Evolutionary conservation across 2,329 filamentous ascomycete genomes (phyloP).

Genomic region (Apiospora arundinis): DNA sequence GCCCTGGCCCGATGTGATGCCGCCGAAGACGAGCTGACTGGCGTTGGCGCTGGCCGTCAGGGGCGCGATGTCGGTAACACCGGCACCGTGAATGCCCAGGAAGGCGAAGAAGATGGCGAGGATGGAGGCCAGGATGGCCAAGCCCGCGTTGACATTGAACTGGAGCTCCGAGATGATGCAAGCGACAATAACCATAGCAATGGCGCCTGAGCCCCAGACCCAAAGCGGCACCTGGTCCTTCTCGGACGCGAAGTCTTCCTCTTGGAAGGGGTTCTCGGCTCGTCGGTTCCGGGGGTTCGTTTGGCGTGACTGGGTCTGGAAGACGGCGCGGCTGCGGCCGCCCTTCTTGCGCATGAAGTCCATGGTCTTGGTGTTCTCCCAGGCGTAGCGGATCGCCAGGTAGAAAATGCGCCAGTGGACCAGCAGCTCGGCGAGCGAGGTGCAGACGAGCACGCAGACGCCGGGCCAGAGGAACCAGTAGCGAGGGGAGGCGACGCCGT

Average conservation of each 20-base stretch:
- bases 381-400: constrained; percentile 52
- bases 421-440: constrained; percentile 45
- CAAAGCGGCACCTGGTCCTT: constrained; percentile 57
- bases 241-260: constrained; percentile 56
- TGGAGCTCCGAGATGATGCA: constrained; percentile 58
- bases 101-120: constrained; percentile 67
- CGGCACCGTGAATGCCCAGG: constrained; percentile 65
- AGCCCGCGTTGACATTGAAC: constrained; percentile 62
- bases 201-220: constrained; percentile 58
- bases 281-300: background rate
- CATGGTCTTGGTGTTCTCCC: constrained; percentile 34
- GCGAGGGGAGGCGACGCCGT: constrained; percentile 21
- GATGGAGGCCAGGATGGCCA: constrained; percentile 61
- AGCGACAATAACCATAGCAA: constrained; percentile 55
- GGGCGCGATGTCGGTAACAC: constrained; percentile 67
- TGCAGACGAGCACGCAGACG: constrained; percentile 49
- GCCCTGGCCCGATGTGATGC: constrained; percentile 62
- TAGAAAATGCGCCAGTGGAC: constrained; percentile 42
- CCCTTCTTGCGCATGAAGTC: constrained; percentile 25
- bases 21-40: constrained; percentile 71
- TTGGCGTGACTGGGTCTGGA: constrained; percentile 16
- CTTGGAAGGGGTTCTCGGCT: constrained; percentile 28
- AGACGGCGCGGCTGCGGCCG: constrained; percentile 22
- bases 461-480: constrained; percentile 50
- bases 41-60: constrained; percentile 72